Percentiles rank a stretch among this genome's conserved stretches.
These are phyloP conservation scores for Trichoderma sp. DNA, from an alignment of 2,329 filamentous ascomycete species.

Conservation along the genomic window DNA sequence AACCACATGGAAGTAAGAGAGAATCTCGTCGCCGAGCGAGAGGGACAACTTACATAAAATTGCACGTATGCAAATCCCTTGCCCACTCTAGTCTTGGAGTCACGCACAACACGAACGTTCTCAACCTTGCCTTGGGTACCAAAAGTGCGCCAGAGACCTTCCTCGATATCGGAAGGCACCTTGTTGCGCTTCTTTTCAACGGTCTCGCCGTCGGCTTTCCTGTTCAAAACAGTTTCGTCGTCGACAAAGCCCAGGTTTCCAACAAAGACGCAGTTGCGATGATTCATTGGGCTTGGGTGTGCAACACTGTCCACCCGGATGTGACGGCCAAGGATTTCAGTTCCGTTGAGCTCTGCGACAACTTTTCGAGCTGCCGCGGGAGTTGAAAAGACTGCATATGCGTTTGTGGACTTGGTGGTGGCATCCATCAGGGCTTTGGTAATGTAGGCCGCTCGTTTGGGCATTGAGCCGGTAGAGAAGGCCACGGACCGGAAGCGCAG, in stretches of 20 bases:
- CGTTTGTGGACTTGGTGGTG: slow-evolving; percentile 90
- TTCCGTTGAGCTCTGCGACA: slow-evolving; percentile 76
- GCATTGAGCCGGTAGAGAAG: slow-evolving; percentile 72
- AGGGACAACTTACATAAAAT: slow-evolving; percentile 61
- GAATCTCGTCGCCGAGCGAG: background rate
- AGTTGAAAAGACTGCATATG: slow-evolving; percentile 86
- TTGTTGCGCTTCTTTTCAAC: slow-evolving; percentile 72
- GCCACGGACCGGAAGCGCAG: slow-evolving; percentile 92
- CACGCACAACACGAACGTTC: slow-evolving; percentile 87
- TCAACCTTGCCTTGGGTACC: slow-evolving; percentile 76
- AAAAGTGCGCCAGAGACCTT: slow-evolving; percentile 86
- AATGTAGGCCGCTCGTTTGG: slow-evolving; percentile 92
- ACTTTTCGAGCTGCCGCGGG: slow-evolving; percentile 72
- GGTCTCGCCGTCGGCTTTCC: slow-evolving; percentile 62
- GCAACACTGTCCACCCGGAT: slow-evolving; percentile 87
- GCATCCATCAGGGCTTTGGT: slow-evolving; percentile 87
- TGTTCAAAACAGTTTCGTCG: slow-evolving; percentile 72
- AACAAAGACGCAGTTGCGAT: slow-evolving; percentile 90
- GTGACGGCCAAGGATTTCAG: slow-evolving; percentile 79
- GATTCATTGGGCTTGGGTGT: slow-evolving; percentile 77
- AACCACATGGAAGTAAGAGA: background rate
- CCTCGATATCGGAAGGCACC: slow-evolving; percentile 80
- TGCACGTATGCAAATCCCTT: slow-evolving; percentile 98
- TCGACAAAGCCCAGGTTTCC: slow-evolving; percentile 96
- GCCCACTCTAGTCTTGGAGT: slow-evolving; percentile 85